These are phyloP conservation scores for Zygnema circumcarinatum DNA, from an alignment of 139 green algal species.

Conservation along the genomic window DNA sequence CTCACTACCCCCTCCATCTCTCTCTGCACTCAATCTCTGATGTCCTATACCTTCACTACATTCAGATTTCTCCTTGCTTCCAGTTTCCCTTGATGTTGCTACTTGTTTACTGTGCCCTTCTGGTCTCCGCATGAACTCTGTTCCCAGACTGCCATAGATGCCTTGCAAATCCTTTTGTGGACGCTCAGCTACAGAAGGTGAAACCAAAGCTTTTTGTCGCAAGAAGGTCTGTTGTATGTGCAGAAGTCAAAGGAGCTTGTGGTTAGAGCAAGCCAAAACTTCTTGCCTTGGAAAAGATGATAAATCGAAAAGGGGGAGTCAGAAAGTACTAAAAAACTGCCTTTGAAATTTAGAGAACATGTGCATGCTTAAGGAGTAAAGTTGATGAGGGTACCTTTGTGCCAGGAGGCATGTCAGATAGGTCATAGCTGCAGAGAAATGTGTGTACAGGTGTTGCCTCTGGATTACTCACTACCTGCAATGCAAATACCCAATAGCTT, in stretches of 20 bases:
- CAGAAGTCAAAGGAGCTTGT: no score
- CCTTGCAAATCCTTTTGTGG: no score
- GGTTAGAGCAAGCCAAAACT: no score
- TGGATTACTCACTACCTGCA: conserved; percentile 48
- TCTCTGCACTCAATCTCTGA: neutral
- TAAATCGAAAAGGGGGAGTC: no score
- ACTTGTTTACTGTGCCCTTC: neutral
- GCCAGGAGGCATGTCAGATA: conserved; percentile 38
- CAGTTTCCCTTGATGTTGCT: neutral
- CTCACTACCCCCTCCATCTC: neutral
- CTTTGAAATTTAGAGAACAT: no score
- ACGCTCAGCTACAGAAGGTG: neutral
- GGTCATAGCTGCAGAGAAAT: conserved; percentile 50
- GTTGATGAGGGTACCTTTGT: conserved; percentile 30
- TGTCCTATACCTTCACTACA: neutral
- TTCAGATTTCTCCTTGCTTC: neutral
- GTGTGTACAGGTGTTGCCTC: conserved; percentile 52
- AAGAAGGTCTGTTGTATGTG: conserved; percentile 8
- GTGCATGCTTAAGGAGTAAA: no score
- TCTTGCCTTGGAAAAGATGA: no score
- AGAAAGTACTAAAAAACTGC: no score
- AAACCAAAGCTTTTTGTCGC: neutral
- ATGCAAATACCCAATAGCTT: neutral
- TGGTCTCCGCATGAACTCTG: neutral
- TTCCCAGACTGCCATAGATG: no score